These are phyloP conservation scores for Penicillium coprophilum DNA, from an alignment of 495 filamentous ascomycete genomes.

Conservation along the genomic window DNA sequence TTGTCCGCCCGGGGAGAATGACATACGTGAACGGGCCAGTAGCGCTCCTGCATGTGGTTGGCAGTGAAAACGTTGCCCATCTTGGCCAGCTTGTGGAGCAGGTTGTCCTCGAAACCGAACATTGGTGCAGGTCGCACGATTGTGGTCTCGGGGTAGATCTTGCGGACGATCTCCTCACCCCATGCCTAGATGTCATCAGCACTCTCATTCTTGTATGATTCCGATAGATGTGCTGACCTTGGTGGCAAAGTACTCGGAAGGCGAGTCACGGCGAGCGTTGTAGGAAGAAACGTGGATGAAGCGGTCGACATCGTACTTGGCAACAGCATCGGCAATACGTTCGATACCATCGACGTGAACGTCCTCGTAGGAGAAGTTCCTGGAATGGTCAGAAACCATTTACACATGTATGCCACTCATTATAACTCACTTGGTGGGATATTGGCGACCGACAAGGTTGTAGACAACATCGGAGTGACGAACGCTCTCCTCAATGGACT, in stretches of 20 bases:
- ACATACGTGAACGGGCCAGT: constrained; percentile 87
- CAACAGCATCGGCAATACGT: constrained; percentile 91
- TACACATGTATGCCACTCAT: not conserved
- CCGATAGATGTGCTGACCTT: constrained; percentile 57
- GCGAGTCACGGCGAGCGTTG: constrained; percentile 78
- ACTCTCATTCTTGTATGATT: not conserved
- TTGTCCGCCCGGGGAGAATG: not conserved
- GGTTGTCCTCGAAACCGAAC: constrained; percentile 91
- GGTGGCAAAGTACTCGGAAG: constrained; percentile 83
- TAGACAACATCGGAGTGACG: constrained; percentile 96
- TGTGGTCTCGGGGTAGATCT: constrained; percentile 96
- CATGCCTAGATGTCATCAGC: constrained; percentile 53
- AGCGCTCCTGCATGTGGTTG: constrained; percentile 90
- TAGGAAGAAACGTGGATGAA: constrained; percentile 97
- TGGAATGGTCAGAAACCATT: constrained; percentile 36
- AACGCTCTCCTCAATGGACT: constrained; percentile 94
- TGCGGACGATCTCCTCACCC: constrained; percentile 79
- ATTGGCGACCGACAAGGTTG: constrained; percentile 90
- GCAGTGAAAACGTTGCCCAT: constrained; percentile 77
- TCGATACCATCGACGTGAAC: constrained; percentile 94
- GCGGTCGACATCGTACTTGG: constrained; percentile 97
- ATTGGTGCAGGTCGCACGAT: constrained; percentile 93
- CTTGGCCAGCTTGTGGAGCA: constrained; percentile 82
- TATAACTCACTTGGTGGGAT: constrained; percentile 84
- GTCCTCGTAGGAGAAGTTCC: constrained; percentile 91